These are phyloP conservation scores for Nakazawaea pomicola DNA, from an alignment of 805 yeast species.

Conservation along the genomic window DNA sequence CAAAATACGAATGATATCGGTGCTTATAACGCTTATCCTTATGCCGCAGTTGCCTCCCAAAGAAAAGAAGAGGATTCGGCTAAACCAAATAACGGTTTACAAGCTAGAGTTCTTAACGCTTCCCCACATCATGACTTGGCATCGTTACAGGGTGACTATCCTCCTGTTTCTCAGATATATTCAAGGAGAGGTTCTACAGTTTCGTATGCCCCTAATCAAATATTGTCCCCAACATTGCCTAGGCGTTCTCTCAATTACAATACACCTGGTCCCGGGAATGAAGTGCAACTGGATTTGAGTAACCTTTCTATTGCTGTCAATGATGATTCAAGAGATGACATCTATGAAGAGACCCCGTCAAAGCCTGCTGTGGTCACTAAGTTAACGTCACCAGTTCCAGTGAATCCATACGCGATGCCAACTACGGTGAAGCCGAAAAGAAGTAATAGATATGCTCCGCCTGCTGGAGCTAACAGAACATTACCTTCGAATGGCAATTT, in stretches of 20 bases:
- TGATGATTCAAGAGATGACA: neutral
- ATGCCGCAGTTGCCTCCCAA: too few species aligned
- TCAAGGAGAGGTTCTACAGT: neutral
- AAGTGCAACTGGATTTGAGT: neutral
- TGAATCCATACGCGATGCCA: slow-evolving; percentile 5
- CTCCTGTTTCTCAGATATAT: slow-evolving; percentile 1
- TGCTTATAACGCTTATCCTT: too few species aligned
- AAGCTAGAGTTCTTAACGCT: neutral
- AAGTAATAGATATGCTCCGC: slow-evolving; percentile 11
- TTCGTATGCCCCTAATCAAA: neutral
- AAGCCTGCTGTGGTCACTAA: neutral
- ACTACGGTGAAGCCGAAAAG: neutral
- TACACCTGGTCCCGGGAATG: neutral
- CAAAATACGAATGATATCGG: too few species aligned
- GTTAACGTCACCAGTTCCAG: slow-evolving; percentile 2
- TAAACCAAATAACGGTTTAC: neutral
- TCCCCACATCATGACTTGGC: neutral
- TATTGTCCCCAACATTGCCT: neutral
- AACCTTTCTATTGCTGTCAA: neutral
- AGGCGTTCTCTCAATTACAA: neutral
- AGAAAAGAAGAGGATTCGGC: too few species aligned
- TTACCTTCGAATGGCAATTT: too few species aligned
- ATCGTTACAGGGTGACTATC: neutral
- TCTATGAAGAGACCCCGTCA: slow-evolving; percentile 9
- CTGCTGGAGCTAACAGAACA: neutral